Evolutionary conservation across 2,329 filamentous ascomycete genomes (phyloP).

Genomic region (Ophiocordyceps polyrhachis-furcata): DNA sequence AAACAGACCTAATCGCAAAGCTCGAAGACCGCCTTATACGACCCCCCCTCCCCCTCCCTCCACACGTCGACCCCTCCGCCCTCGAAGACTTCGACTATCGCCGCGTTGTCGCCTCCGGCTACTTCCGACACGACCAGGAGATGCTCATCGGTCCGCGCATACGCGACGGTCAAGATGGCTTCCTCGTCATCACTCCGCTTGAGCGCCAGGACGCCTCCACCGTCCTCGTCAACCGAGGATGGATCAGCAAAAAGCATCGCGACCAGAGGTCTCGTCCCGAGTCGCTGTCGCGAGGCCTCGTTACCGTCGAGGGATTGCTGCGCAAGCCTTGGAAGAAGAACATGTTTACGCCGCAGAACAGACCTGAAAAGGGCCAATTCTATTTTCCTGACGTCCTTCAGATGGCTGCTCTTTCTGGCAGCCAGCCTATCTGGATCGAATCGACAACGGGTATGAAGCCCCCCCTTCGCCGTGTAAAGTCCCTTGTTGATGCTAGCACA

Average conservation of each 20-base stretch:
- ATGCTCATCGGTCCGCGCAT: slow-evolving; percentile 90
- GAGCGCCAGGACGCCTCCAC: slow-evolving; percentile 52
- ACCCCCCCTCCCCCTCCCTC: slow-evolving; percentile 68
- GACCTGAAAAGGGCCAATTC: slow-evolving; percentile 66
- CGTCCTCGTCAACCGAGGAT: slow-evolving; percentile 76
- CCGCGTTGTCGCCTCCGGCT: slow-evolving; percentile 57
- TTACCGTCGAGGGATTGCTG: slow-evolving; percentile 68
- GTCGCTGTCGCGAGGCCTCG: slow-evolving; percentile 48
- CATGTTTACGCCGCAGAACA: slow-evolving; percentile 85
- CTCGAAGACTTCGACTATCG: slow-evolving; percentile 85
- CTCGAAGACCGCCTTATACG: slow-evolving; percentile 84
- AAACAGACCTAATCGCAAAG: slow-evolving; percentile 76
- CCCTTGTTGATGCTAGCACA: slow-evolving; percentile 1
- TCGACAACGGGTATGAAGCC: slow-evolving; percentile 73
- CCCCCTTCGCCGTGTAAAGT: background rate
- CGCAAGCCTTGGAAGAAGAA: slow-evolving; percentile 93
- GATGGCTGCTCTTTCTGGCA: slow-evolving; percentile 71
- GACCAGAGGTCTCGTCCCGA: slow-evolving; percentile 45
- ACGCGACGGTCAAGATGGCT: slow-evolving; percentile 78
- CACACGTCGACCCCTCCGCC: slow-evolving; percentile 61
- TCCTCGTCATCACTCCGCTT: slow-evolving; percentile 77
- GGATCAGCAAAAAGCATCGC: slow-evolving; percentile 65
- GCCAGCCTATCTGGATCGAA: slow-evolving; percentile 86
- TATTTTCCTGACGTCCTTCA: slow-evolving; percentile 88
- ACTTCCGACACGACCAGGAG: slow-evolving; percentile 71